Evolutionary conservation across 2,329 filamentous ascomycete genomes (phyloP).

Genomic region (Pseudogymnoascus sp.): DNA sequence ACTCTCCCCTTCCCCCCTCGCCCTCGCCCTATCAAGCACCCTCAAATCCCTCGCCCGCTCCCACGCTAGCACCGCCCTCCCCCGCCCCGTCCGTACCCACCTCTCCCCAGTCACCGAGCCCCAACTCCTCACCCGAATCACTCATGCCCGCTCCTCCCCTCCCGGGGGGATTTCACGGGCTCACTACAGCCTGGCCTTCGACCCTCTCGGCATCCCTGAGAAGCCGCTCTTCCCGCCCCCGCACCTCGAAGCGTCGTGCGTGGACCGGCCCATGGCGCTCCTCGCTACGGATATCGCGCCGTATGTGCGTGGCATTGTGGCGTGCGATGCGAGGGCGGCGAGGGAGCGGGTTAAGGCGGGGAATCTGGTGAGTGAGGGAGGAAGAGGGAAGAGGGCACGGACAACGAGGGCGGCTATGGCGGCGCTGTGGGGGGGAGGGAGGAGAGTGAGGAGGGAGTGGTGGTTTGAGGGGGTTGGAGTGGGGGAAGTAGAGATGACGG

Average conservation of each 20-base stretch:
- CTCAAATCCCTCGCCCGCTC: neutral
- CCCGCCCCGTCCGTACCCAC: neutral
- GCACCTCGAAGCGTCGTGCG: slow-evolving; percentile 60
- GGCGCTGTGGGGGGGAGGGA: slow-evolving; percentile 67
- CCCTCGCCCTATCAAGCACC: neutral
- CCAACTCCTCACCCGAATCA: neutral
- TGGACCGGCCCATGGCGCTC: slow-evolving; percentile 62
- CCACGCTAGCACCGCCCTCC: neutral
- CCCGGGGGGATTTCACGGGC: slow-evolving; percentile 35
- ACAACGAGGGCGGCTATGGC: slow-evolving; percentile 70
- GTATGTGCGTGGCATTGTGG: slow-evolving; percentile 78
- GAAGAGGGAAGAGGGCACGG: slow-evolving; percentile 52
- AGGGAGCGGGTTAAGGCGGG: slow-evolving; percentile 57
- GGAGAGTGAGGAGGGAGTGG: slow-evolving; percentile 60
- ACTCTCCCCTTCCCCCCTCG: neutral
- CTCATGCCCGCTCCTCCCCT: neutral
- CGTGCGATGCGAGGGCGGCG: slow-evolving; percentile 66
- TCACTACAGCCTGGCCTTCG: slow-evolving; percentile 53
- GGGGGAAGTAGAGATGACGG: neutral
- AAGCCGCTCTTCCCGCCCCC: slow-evolving; percentile 31
- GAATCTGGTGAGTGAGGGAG: slow-evolving; percentile 54
- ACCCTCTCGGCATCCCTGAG: slow-evolving; percentile 49
- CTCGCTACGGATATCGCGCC: slow-evolving; percentile 77
- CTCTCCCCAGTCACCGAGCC: neutral
- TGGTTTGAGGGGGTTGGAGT: slow-evolving; percentile 55